Percentiles rank a stretch among this genome's conserved stretches.
Conservation (phyloP, 139 green algal species). For the Micromonas pusilla region DNA sequence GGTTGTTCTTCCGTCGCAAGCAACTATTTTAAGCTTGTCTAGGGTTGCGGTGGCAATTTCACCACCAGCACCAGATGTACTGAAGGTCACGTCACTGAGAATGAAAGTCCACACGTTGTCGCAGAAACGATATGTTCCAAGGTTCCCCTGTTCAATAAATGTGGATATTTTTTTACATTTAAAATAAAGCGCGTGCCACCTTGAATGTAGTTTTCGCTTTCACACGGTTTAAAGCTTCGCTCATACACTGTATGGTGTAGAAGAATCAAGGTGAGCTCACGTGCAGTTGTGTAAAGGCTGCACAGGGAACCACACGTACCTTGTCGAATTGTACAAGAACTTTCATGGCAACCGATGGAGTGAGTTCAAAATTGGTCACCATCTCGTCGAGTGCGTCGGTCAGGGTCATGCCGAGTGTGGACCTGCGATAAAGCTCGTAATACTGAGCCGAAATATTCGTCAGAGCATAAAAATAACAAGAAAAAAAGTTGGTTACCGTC, state of each 20-base stretch:
- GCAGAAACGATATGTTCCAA: constrained; percentile 42
- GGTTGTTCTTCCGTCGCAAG: constrained; percentile 42
- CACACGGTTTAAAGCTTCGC: constrained; percentile 30
- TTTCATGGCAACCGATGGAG: constrained; percentile 38
- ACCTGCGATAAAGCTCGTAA: constrained; percentile 40
- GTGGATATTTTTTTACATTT: no score
- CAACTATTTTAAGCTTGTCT: constrained; percentile 41
- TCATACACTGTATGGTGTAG: constrained; percentile 28
- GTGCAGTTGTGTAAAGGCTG: no score
- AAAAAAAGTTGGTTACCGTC: no score
- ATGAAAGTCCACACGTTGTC: constrained; percentile 51
- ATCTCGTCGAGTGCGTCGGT: constrained; percentile 43
- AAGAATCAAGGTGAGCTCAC: constrained; percentile 24
- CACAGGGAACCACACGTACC: constrained; percentile 16
- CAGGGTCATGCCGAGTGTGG: constrained; percentile 35
- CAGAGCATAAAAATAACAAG: no score
- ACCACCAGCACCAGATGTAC: constrained; percentile 18
- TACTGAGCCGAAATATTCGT: no score
- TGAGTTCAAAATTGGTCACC: constrained; percentile 25
- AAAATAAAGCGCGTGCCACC: no score
- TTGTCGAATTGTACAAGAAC: constrained; percentile 43
- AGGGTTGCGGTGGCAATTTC: constrained; percentile 2
- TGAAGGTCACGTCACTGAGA: constrained; percentile 37
- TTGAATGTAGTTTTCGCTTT: constrained; percentile 42
- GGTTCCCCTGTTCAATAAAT: constrained; percentile 32